Conservation (phyloP, 768 basidiomycete species). For the Lactarius hatsudake region DNA sequence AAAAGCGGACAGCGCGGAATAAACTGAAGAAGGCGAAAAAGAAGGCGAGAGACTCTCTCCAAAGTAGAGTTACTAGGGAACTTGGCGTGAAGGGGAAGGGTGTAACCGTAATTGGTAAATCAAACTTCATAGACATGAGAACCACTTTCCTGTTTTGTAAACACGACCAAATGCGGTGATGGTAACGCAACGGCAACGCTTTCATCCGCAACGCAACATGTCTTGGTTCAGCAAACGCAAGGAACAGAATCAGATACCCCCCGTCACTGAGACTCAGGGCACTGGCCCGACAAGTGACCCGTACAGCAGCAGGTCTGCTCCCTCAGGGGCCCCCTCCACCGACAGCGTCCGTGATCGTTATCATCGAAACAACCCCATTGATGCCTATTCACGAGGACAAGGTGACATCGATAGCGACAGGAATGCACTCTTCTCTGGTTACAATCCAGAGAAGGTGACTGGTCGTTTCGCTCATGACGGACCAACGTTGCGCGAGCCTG, state of each 20-base stretch:
- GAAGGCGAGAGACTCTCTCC: constrained; percentile 61
- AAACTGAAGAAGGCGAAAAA: constrained; percentile 70
- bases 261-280: constrained; percentile 45
- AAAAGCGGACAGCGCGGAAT: constrained; percentile 71
- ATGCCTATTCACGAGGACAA: constrained; percentile 62
- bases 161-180: background rate
- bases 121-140: constrained; percentile 17
- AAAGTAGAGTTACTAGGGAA: too few species aligned
- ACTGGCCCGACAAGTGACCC: constrained; percentile 56
- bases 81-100: too few species aligned
- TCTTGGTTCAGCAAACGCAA: constrained; percentile 56
- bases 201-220: constrained; percentile 40
- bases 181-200: constrained; percentile 12
- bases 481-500: constrained; percentile 44
- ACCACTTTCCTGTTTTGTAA: constrained; percentile 6
- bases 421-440: constrained; percentile 72
- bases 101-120: constrained; percentile 83
- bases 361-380: constrained; percentile 51
- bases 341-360: constrained; percentile 41
- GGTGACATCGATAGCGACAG: constrained; percentile 64
- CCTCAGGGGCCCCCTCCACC: constrained; percentile 17
- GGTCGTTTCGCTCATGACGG: constrained; percentile 60
- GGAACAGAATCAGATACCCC: constrained; percentile 59
- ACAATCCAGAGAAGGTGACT: constrained; percentile 56
- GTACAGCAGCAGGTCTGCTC: constrained; percentile 38